Conservation (phyloP, 768 basidiomycete genomes). For the Pleurotus pulmonarius region DNA sequence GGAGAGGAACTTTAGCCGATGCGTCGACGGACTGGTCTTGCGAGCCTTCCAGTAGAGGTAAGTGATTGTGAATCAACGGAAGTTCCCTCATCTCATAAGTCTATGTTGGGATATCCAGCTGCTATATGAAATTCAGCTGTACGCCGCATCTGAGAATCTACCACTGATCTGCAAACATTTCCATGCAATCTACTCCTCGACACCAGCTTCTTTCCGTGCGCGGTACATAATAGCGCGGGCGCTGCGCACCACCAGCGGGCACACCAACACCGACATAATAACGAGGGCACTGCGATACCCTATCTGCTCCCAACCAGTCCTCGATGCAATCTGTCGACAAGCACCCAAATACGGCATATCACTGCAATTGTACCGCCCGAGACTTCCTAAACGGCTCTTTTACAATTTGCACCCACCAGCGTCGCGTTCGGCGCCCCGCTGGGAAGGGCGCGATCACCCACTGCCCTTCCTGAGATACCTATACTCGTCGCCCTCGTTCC, state of each 20-base stretch:
- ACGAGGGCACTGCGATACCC: constrained; percentile 59
- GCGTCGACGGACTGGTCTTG: constrained; percentile 12
- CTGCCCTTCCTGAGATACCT: constrained; percentile 64
- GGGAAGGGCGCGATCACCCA: constrained; percentile 51
- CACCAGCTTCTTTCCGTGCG: constrained; percentile 59
- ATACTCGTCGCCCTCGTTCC: constrained; percentile 34
- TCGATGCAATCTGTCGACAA: constrained; percentile 38
- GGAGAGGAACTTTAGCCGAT: too few relatives aligned
- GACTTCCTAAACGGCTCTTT: constrained; percentile 70
- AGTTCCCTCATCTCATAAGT: constrained; percentile 9
- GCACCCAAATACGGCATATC: constrained; percentile 27
- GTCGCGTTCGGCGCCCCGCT: constrained; percentile 19
- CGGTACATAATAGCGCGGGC: constrained; percentile 52
- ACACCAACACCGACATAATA: constrained; percentile 26
- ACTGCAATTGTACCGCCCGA: constrained; percentile 21
- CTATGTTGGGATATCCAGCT: constrained; percentile 42
- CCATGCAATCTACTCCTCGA: constrained; percentile 46
- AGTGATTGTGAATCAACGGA: background rate
- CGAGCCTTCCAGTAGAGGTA: constrained; percentile 42
- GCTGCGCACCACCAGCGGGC: constrained; percentile 11
- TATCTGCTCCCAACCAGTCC: constrained; percentile 51
- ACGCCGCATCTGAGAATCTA: constrained; percentile 59
- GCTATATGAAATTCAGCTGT: constrained; percentile 73
- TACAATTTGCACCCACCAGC: constrained; percentile 35
- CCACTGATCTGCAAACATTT: constrained; percentile 57